These are phyloP conservation scores for Vigna unguiculata DNA, from an alignment of 306 rosid genomes.

Conservation along the genomic window DNA sequence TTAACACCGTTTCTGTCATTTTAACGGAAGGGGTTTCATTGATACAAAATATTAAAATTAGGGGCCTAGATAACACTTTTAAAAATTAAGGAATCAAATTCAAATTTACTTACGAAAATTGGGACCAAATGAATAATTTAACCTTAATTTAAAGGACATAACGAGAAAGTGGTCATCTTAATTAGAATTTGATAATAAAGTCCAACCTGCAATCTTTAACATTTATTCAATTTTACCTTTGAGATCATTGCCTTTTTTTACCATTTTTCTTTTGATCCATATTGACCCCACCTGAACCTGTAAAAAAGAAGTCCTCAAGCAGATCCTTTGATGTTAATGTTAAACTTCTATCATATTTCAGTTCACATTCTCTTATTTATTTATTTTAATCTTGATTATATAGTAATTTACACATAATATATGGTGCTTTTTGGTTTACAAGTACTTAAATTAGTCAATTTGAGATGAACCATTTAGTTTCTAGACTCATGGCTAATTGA, in stretches of 20 bases:
- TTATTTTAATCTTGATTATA: background rate
- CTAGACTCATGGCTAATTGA: background rate
- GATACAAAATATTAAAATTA: no score
- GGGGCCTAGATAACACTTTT: no score
- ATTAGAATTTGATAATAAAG: slow-evolving; percentile 35
- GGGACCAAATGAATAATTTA: no score
- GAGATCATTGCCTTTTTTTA: slow-evolving; percentile 24
- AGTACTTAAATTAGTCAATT: slow-evolving; percentile 3
- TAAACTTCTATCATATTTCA: slow-evolving; percentile 3
- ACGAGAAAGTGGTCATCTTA: slow-evolving; percentile 29
- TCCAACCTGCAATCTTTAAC: background rate
- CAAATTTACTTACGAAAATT: no score
- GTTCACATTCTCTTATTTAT: background rate
- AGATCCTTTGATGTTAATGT: slow-evolving; percentile 77
- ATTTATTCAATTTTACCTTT: slow-evolving; percentile 20
- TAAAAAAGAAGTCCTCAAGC: slow-evolving; percentile 54
- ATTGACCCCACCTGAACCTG: slow-evolving; percentile 60
- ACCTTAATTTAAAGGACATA: slow-evolving; percentile 23
- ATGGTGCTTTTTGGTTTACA: slow-evolving; percentile 1
- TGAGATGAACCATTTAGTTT: background rate
- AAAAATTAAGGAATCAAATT: no score
- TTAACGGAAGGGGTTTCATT: no score
- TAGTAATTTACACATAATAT: background rate
- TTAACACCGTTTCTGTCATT: no score
- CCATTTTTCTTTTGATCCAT: slow-evolving; percentile 43